Evolutionary conservation across 2,329 filamentous ascomycete genomes (phyloP).

Genomic region (Botrytis byssoidea): DNA sequence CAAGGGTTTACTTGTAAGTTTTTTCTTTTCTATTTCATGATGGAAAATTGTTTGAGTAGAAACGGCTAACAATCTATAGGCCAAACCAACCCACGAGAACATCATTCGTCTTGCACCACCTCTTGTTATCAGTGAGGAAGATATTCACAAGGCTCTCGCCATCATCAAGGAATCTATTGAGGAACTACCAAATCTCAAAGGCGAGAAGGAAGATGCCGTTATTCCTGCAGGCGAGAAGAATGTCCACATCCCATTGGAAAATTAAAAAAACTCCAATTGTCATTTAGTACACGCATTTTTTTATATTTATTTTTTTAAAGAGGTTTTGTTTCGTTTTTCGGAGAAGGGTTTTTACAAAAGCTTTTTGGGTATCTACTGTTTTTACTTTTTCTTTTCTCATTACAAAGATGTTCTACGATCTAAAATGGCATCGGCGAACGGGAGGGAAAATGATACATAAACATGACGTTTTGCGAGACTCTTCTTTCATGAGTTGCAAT

Average conservation of each 20-base stretch:
- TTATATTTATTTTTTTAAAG: too few relatives aligned
- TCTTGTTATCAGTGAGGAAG: constrained; percentile 84
- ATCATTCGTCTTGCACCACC: constrained; percentile 98
- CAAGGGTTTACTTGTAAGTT: constrained; percentile 84
- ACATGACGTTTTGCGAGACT: constrained; percentile 17
- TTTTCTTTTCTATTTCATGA: background rate
- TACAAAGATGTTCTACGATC: constrained; percentile 15
- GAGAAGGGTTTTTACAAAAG: background rate
- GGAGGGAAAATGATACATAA: background rate
- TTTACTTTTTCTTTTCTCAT: background rate
- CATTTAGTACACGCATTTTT: background rate
- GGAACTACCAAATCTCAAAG: constrained; percentile 72
- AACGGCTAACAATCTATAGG: constrained; percentile 51
- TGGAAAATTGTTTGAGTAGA: background rate
- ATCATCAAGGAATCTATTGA: constrained; percentile 81
- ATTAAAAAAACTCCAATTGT: background rate
- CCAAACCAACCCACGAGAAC: constrained; percentile 97
- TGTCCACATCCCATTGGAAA: constrained; percentile 48
- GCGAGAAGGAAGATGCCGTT: constrained; percentile 53
- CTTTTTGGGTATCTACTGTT: constrained; percentile 17
- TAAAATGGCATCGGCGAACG: constrained; percentile 10
- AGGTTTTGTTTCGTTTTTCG: background rate
- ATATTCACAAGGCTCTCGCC: constrained; percentile 72
- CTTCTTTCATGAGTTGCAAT: background rate
- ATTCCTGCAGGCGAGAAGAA: constrained; percentile 60